Percentiles rank a stretch among this genome's conserved stretches.
Conservation (phyloP, 805 yeast species). For the Candida orba region DNA sequence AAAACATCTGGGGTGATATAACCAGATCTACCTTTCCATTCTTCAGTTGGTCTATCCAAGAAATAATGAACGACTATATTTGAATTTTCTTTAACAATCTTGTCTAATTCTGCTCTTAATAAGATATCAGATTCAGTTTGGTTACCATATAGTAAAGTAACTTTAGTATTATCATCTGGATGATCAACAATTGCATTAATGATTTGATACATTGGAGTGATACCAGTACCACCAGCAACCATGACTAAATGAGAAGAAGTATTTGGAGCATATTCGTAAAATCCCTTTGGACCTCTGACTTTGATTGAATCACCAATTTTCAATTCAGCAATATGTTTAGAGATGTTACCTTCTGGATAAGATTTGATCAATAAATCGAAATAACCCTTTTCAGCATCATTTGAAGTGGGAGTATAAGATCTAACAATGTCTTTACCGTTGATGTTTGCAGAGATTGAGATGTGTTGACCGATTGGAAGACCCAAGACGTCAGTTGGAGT, state of each 20-base stretch:
- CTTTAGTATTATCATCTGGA: constrained; percentile 72
- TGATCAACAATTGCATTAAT: constrained; percentile 72
- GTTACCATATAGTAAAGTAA: constrained; percentile 74
- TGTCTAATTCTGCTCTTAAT: constrained; percentile 72
- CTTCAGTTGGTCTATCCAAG: constrained; percentile 58
- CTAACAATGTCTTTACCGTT: constrained; percentile 76
- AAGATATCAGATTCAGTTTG: constrained; percentile 75
- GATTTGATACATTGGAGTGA: constrained; percentile 93
- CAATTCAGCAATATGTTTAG: constrained; percentile 63
- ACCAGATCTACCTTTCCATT: constrained; percentile 76
- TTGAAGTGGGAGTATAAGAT: constrained; percentile 86
- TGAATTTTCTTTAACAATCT: constrained; percentile 47
- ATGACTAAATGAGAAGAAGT: constrained; percentile 68
- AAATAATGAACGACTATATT: constrained; percentile 64
- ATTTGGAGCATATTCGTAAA: constrained; percentile 75
- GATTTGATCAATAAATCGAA: constrained; percentile 83
- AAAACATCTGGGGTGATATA: constrained; percentile 73
- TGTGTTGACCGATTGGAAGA: constrained; percentile 91
- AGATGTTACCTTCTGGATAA: constrained; percentile 79
- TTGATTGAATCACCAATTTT: constrained; percentile 72
- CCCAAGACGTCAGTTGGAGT: constrained; percentile 68
- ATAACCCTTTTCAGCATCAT: constrained; percentile 70
- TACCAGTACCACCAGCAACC: constrained; percentile 97
- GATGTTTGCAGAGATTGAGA: constrained; percentile 68
- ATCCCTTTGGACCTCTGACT: constrained; percentile 89